Percentiles rank a stretch among this genome's conserved stretches.
Evolutionary conservation across 2,329 filamentous ascomycete genomes (phyloP).

Genomic region (Colletotrichum sp.): DNA sequence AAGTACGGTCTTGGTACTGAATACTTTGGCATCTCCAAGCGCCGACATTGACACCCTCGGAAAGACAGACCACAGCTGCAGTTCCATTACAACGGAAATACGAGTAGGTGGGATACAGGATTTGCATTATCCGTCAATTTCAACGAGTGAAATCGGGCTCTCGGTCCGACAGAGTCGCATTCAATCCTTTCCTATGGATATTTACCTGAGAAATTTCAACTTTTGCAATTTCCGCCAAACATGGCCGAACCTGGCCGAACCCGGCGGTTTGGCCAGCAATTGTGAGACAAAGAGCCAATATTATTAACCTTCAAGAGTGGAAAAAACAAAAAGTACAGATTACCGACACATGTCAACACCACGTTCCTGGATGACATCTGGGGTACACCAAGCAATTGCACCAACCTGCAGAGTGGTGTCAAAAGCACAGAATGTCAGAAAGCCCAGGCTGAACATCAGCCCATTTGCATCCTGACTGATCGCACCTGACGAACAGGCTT

Average conservation of each 20-base stretch:
- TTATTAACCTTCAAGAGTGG: neutral
- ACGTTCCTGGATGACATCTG: neutral
- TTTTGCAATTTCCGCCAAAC: neutral
- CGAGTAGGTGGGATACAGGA: neutral
- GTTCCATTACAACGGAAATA: neutral
- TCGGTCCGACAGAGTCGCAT: neutral
- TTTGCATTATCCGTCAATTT: neutral
- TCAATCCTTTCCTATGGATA: neutral
- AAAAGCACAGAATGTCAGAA: neutral
- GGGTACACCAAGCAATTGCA: neutral
- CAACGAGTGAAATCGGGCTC: neutral
- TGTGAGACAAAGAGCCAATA: neutral
- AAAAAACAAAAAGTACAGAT: neutral
- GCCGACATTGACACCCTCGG: neutral
- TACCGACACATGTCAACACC: neutral
- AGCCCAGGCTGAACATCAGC: neutral
- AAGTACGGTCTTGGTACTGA: neutral
- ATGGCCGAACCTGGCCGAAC: slow-evolving; percentile 2
- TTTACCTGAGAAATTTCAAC: neutral
- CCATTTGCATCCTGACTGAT: slow-evolving; percentile 2
- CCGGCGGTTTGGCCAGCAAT: neutral
- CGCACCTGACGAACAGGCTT: neutral
- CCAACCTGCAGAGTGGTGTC: neutral
- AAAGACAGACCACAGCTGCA: neutral
- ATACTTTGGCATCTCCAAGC: neutral